Base-by-base conservation (phyloP, 371 early-diverging fungal genomes). In the Encephalitozoon intestinalis region DNA sequence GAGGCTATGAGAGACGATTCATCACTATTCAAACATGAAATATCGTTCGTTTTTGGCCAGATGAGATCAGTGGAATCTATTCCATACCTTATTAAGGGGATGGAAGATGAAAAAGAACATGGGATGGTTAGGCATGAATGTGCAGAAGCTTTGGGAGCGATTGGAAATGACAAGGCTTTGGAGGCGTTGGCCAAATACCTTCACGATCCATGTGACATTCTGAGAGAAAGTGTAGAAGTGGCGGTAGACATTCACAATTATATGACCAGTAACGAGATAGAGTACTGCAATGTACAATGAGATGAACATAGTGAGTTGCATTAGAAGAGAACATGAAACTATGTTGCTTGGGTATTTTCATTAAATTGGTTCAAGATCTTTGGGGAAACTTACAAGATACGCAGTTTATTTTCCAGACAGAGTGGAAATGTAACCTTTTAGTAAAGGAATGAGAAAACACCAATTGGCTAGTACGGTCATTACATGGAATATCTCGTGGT, bases 131-230 rank as follows among this genome's bases (percentile, higher is more conserved):
- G 99, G 37, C 99, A 98, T 81, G 99, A 98, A 86, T 91, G 91
- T 70, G 99, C 99, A 26, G 99, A 98, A 87, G 99, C 99, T 5
- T 86, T 98, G 64, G 99, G 99, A n/a, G 91, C 94, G 1, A 93
- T 98, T 81, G 96, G 94, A 39, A 91, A 91, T 3, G 89, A 91
- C 37, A 93, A 95, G 83, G 90, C 90, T 49, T 83, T 91, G 46
- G 86, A 87, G 11, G 88, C 89, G 18, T 87, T 97, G 50, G 80
- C 88, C 63, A 78, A 88, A 76, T 94, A 88, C 81, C 84, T 87
- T 58, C 76, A 89, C 5, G 92, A 92, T 79, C 75, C 88, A 12
- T 92, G 91, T 70, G 87, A 88, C 12, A 94, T 96, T 30, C 93
- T 98, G 4, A 88, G 93, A 63, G 96, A 98, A 82, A 91, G 91